Evolutionary conservation across 805 yeast species (phyloP).

Genomic region (Nadsonia fulvescens): DNA sequence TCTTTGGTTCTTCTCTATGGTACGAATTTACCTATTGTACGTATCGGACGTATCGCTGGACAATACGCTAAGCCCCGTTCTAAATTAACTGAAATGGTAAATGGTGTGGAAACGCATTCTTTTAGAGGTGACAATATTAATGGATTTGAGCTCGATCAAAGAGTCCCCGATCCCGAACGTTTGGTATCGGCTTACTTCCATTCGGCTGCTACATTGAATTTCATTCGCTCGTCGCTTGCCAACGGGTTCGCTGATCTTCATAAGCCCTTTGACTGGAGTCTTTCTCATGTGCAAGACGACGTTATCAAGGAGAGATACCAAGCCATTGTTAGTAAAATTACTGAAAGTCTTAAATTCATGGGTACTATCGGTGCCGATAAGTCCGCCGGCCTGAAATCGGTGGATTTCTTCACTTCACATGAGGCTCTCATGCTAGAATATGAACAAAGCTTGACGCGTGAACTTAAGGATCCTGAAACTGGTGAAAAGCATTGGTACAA

Average conservation of each 20-base stretch:
- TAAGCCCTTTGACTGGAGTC: slow-evolving; percentile 23
- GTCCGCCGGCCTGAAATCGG: slow-evolving; percentile 13
- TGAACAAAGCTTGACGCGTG: slow-evolving; percentile 24
- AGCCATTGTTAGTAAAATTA: slow-evolving; percentile 18
- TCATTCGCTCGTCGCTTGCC: slow-evolving; percentile 18
- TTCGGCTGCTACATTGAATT: slow-evolving; percentile 27
- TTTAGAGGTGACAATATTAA: slow-evolving; percentile 27
- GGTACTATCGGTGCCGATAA: slow-evolving; percentile 22
- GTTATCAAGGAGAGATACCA: slow-evolving; percentile 23
- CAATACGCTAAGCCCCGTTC: slow-evolving; percentile 28
- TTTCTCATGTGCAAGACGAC: slow-evolving; percentile 22
- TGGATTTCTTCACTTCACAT: slow-evolving; percentile 25
- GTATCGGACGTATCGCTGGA: slow-evolving; percentile 27
- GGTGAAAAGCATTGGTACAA: slow-evolving; percentile 18
- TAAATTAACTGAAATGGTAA: slow-evolving; percentile 23
- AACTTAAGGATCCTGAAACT: slow-evolving; percentile 12
- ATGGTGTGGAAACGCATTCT: slow-evolving; percentile 23
- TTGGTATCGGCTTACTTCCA: slow-evolving; percentile 26
- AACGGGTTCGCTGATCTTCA: slow-evolving; percentile 25
- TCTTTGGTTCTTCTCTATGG: slow-evolving; percentile 27
- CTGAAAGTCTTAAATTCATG: slow-evolving; percentile 22
- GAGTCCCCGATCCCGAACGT: slow-evolving; percentile 24
- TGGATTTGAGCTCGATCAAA: slow-evolving; percentile 22
- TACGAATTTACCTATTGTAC: slow-evolving; percentile 21
- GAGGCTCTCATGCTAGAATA: slow-evolving; percentile 25